Conservation (phyloP, 1,284 basidiomycete species). For the Rhizopogon hawkerae region DNA sequence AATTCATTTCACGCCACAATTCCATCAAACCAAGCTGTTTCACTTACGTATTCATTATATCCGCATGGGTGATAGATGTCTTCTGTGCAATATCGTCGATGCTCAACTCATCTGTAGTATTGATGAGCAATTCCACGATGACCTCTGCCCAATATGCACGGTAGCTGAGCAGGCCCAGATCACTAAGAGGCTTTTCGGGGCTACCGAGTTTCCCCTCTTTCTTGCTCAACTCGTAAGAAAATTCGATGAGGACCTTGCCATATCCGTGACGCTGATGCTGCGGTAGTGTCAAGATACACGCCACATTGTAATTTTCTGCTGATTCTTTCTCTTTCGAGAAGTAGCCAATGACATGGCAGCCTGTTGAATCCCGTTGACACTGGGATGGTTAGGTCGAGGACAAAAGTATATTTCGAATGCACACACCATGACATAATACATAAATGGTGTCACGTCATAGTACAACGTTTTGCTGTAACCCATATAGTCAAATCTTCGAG, state of each 20-base stretch:
- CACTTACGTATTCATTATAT: conserved; percentile 96
- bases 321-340: conserved; percentile 99
- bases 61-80: conserved; percentile 94
- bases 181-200: conserved; percentile 95
- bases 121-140: conserved; percentile 86
- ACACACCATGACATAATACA: conserved; percentile 96
- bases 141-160: conserved; percentile 97
- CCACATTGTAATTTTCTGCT: conserved; percentile 97
- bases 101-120: conserved; percentile 69
- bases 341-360: conserved; percentile 95
- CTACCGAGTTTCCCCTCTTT: conserved; percentile 93
- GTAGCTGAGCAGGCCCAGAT: conserved; percentile 90
- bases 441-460: conserved; percentile 99
- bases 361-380: conserved; percentile 81
- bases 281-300: conserved; percentile 95
- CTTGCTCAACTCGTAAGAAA: conserved; percentile 97
- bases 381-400: conserved; percentile 24
- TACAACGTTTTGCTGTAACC: conserved; percentile 86
- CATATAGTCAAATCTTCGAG: conserved; percentile 17
- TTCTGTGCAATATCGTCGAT: conserved; percentile 97
- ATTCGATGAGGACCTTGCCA: conserved; percentile 94
- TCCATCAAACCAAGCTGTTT: conserved; percentile 7
- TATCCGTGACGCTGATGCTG: conserved; percentile 97
- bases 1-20: conserved; percentile 9
- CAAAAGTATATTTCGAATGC: conserved; percentile 3